Conservation (phyloP, 371 early-diverging fungal genomes). For the Parasitella parasitica region DNA sequence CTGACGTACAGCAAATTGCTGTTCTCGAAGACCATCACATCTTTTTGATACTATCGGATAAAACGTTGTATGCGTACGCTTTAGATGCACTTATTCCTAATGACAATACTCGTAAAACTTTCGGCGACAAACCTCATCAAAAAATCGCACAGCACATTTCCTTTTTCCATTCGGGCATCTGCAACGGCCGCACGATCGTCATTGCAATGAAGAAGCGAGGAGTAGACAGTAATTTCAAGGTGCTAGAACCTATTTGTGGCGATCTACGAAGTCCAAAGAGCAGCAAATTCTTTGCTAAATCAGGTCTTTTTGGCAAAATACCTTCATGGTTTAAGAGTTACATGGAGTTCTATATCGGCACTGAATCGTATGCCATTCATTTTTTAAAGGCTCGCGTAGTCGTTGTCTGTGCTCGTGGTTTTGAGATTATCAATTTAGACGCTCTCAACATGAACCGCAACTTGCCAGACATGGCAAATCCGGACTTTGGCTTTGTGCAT, state of each 20-base stretch:
- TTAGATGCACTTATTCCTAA: slow-evolving; percentile 40
- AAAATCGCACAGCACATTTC: slow-evolving; percentile 66
- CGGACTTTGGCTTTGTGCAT: slow-evolving; percentile 41
- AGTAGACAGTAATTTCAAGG: slow-evolving; percentile 46
- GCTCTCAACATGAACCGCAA: slow-evolving; percentile 65
- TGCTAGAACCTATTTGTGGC: slow-evolving; percentile 44
- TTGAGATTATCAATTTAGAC: slow-evolving; percentile 83
- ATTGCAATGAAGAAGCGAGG: slow-evolving; percentile 56
- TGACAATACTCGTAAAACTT: slow-evolving; percentile 22
- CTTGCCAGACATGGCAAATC: slow-evolving; percentile 37
- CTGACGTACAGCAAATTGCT: slow-evolving; percentile 42
- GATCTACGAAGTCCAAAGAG: slow-evolving; percentile 56
- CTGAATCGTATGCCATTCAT: slow-evolving; percentile 71
- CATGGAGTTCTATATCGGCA: slow-evolving; percentile 81
- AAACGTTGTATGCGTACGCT: slow-evolving; percentile 59
- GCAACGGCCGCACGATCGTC: slow-evolving; percentile 59
- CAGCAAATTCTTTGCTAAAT: slow-evolving; percentile 34
- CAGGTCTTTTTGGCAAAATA: slow-evolving; percentile 41
- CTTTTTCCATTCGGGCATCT: slow-evolving; percentile 76
- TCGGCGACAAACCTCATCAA: slow-evolving; percentile 31
- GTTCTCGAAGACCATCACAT: slow-evolving; percentile 41
- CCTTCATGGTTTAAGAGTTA: slow-evolving; percentile 45
- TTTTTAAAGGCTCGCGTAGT: slow-evolving; percentile 74
- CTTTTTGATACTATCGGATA: slow-evolving; percentile 50
- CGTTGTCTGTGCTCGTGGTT: slow-evolving; percentile 80